Base-by-base conservation (phyloP, 306 rosid genomes). In the Sphenostylis stenocarpa region DNA sequence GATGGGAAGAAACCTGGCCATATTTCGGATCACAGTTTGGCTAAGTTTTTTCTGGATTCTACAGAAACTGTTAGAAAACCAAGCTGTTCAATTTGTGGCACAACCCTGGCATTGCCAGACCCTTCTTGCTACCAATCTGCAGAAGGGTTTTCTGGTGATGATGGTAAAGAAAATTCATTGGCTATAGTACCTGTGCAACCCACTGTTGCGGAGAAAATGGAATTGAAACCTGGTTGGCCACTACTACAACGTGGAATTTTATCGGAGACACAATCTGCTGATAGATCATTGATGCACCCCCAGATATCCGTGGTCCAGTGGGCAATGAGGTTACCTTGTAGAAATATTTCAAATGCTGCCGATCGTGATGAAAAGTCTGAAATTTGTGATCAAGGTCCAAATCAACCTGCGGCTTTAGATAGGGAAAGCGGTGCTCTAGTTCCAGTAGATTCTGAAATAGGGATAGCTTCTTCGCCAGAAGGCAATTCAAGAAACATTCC, bases 181-280 rank as follows among this genome's bases (percentile, higher is more conserved):
- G 96, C 98, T 78, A 75, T 96, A 84, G 96, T 92, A 47, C 93
- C 91, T 38, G 97, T 90, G 21, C 68, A 81, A 51, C 80, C 67
- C 14, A 77, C 61, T 38, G 90, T 89, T 70, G 63, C 73, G n/a
- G 75, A 44, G 41, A 81, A 84, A 78, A 71, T 84, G 7, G 94
- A 91, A 81, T 72, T 58, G 38, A 89, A 84, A 76, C 98, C 99
- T 0, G 99, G 99, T 72, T 96, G 99, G 99, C 99, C 99, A 13
- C 85, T 96, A 53, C 98, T 92, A 44, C 91, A 84, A 43, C 78
- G 81, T 17, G 72, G 86, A 7, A 66, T 73, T 67, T 48, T 75
- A 76, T 65, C 88, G 2, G 88, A 77, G 3, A 73, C 29, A 21
- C 83, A 29, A 63, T 70, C 69, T 80, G 71, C 75, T 0, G 82